Evolutionary conservation across 2,329 filamentous ascomycete genomes (phyloP).

Genomic region (Fusarium duplospermum): DNA sequence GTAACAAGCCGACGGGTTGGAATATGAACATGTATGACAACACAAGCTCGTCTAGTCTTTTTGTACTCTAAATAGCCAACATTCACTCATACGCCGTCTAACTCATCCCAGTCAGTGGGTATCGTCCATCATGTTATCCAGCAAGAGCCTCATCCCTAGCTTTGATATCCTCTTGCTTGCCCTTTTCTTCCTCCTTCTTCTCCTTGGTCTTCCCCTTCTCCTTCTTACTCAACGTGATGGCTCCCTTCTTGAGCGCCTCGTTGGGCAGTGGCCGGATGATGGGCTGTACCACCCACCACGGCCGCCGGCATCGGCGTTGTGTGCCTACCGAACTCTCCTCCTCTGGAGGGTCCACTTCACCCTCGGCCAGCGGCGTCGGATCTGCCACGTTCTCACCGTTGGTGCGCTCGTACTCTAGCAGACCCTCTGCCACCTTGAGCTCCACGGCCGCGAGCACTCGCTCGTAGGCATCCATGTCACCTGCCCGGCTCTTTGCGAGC

Average conservation of each 20-base stretch:
- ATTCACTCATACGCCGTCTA: slow-evolving; percentile 28
- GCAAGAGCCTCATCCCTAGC: slow-evolving; percentile 42
- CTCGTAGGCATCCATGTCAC: slow-evolving; percentile 83
- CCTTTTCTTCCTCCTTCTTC: slow-evolving; percentile 39
- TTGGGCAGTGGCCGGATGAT: slow-evolving; percentile 87
- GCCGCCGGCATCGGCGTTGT: slow-evolving; percentile 79
- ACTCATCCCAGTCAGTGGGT: not conserved
- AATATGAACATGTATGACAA: not conserved
- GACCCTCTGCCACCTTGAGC: slow-evolving; percentile 75
- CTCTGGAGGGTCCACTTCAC: slow-evolving; percentile 54
- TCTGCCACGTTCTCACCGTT: slow-evolving; percentile 62
- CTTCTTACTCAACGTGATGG: slow-evolving; percentile 80
- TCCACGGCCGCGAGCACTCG: slow-evolving; percentile 81
- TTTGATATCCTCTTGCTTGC: slow-evolving; percentile 40
- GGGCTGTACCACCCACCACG: slow-evolving; percentile 92
- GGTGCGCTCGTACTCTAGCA: slow-evolving; percentile 73
- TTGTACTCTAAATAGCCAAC: not conserved
- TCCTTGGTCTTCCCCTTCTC: slow-evolving; percentile 56
- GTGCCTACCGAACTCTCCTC: slow-evolving; percentile 73
- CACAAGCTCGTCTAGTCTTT: not conserved
- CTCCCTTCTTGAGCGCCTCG: slow-evolving; percentile 86
- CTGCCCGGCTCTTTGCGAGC: slow-evolving; percentile 75
- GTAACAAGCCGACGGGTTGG: not conserved
- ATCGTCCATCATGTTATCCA: slow-evolving; percentile 28
- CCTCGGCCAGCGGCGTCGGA: slow-evolving; percentile 37